phyloP scores from a whole-genome alignment of 163 green algal species.

The Scenedesmus sp. region DNA sequence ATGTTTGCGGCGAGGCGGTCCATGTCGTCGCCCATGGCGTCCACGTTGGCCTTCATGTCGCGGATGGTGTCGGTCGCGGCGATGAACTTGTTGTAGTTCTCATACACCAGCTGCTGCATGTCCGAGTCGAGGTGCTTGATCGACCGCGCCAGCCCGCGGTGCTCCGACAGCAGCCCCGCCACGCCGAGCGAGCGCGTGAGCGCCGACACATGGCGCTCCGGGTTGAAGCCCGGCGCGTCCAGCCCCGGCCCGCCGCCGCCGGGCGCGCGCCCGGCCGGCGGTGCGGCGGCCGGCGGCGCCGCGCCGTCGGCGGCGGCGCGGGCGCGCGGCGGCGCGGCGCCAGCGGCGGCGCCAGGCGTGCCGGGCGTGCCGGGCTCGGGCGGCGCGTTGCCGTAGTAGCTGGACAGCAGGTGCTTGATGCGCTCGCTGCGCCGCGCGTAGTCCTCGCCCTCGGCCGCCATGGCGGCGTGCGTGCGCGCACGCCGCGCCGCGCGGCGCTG shows the following conservation, averaged over 20 bases:
- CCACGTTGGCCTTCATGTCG: constrained; percentile 88
- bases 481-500: too few species aligned
- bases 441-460: constrained; percentile 1
- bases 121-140: constrained; percentile 88
- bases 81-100: constrained; percentile 99
- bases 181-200: constrained; percentile 64
- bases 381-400: constrained; percentile 81
- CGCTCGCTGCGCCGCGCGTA: constrained; percentile 58
- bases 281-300: too few species aligned
- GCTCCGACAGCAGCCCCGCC: constrained; percentile 72
- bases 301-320: not conserved
- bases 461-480: too few species aligned
- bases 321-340: not conserved
- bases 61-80: constrained; percentile 94
- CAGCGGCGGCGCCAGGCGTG: not conserved
- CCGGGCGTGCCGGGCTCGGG: constrained; percentile 9
- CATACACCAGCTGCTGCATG: constrained; percentile 97
- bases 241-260: not conserved
- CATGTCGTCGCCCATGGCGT: constrained; percentile 85
- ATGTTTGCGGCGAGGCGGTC: constrained; percentile 75
- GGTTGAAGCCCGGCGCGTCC: constrained; percentile 56
- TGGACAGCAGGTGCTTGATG: constrained; percentile 78
- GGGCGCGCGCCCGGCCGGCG: too few species aligned
- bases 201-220: constrained; percentile 58
- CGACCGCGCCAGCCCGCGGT: constrained; percentile 71